Evolutionary conservation across 1,284 basidiomycete genomes (phyloP).

Genomic region (Microbotryum saponariae): DNA sequence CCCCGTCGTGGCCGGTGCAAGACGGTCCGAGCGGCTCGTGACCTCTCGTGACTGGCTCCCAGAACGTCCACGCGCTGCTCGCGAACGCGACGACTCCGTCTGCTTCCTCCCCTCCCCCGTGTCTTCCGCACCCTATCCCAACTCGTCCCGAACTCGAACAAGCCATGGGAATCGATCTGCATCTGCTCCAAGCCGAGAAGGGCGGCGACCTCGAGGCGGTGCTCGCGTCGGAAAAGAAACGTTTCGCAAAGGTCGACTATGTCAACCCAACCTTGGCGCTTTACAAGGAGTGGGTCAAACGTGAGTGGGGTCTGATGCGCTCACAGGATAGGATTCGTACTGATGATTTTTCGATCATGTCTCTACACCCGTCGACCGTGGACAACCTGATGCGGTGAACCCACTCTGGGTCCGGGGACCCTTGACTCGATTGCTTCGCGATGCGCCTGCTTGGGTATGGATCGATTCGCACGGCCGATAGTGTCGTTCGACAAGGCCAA

Average conservation of each 20-base stretch:
- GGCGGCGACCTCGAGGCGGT: constrained; percentile 93
- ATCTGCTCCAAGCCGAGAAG: constrained; percentile 37
- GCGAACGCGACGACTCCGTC: too few species aligned
- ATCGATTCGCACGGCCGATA: constrained; percentile 37
- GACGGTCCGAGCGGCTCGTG: too few species aligned
- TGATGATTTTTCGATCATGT: neutral
- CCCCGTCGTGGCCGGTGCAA: too few species aligned
- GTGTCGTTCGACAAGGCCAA: constrained; percentile 78
- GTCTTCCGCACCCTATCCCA: too few species aligned
- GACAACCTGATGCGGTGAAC: too few species aligned
- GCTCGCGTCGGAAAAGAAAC: constrained; percentile 83
- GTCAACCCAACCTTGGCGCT: constrained; percentile 89
- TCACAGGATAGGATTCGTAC: neutral
- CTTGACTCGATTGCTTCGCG: neutral
- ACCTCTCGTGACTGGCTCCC: too few species aligned
- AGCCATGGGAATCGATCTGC: constrained; percentile 33
- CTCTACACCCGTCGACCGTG: neutral
- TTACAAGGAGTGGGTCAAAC: constrained; percentile 86
- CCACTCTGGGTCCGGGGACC: too few species aligned
- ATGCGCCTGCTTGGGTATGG: neutral
- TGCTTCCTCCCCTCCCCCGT: too few species aligned
- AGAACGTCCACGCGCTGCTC: too few species aligned
- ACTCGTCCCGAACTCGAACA: too few species aligned
- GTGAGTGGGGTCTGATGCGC: constrained; percentile 43
- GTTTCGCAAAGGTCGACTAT: constrained; percentile 77